phyloP scores from a whole-genome alignment of 1,284 basidiomycete species.

The Fomitiporia mediterranea region DNA sequence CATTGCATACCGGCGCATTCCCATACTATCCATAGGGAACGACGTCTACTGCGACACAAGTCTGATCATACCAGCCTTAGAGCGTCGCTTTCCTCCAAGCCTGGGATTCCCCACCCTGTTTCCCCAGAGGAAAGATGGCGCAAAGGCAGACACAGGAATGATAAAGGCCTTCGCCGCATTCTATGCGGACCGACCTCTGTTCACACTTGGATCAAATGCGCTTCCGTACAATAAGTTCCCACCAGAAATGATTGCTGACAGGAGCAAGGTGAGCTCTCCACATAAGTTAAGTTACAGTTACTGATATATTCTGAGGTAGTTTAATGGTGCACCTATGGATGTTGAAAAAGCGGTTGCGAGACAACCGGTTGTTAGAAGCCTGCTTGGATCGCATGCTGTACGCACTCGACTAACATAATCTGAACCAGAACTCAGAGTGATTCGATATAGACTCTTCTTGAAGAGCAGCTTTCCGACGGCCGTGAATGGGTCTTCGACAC shows the following conservation, averaged over 20 bases:
- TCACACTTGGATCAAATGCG: constrained; percentile 35
- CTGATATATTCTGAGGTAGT: constrained; percentile 4
- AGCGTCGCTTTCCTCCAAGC: constrained; percentile 44
- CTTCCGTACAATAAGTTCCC: constrained; percentile 47
- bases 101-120: constrained; percentile 45
- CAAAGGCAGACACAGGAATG: constrained; percentile 39
- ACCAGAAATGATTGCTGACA: constrained; percentile 45
- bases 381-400: constrained; percentile 40
- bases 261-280: constrained; percentile 35
- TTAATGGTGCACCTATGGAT: constrained; percentile 36
- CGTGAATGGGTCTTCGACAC: constrained; percentile 58
- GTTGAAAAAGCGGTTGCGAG: constrained; percentile 31
- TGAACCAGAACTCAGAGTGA: too few species aligned
- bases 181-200: constrained; percentile 41
- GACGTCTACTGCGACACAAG: constrained; percentile 52
- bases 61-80: constrained; percentile 20
- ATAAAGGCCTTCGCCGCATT: constrained; percentile 43
- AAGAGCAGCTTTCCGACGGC: constrained; percentile 51
- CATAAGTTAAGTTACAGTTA: not conserved
- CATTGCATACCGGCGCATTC: constrained; percentile 49
- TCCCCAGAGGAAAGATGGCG: constrained; percentile 38
- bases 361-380: constrained; percentile 32
- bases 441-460: constrained; percentile 38
- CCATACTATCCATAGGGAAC: constrained; percentile 52
- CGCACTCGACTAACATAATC: too few species aligned